Base-by-base conservation (phyloP, 2,329 filamentous ascomycete species). In the Penicillium sp. region DNA sequence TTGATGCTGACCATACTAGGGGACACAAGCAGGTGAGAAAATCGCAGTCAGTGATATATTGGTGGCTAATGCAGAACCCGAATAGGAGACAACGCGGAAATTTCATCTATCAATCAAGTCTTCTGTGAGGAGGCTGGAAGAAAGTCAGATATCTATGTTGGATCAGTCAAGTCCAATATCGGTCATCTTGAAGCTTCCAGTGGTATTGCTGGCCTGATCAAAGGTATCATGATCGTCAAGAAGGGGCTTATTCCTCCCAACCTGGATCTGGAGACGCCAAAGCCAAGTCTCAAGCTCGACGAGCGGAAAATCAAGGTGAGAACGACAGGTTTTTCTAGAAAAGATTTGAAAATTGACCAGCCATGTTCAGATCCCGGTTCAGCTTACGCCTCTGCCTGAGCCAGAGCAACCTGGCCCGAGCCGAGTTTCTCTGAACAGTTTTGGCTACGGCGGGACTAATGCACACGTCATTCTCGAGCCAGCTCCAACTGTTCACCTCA, bases 371-470 rank as follows among this genome's bases (percentile, higher is more conserved):
- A 53, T 53, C 10, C 51, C 51, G 6, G 11, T 53, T 16, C 30
- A 53, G 22, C 38, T 53, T 37, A 53, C 51, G n/a, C 51, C 51
- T n/a, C 11, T 53, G 35, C 51, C 51, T 6, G 37, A 53, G 51
- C 51, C 51, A n/a, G 51, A 53, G 22, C 51, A 53, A 40, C 51
- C 51, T n/a, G 63, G 63, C 10, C 48, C 64, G 26, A 59, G 65
- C 4, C 59, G 70, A 28, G 65, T 63, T 4, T 66, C 64, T 5
- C 57, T 74, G 10, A 73, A 65, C 43, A 67, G 64, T 1, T 74
- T 74, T 26, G 71, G 72, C 0, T 67, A 63, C 40, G 71, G 71
- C 10, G 71, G 72, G 3, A 63, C 70, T 0, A 74, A 74, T 59
- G 62, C 70, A 5, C 68, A 73, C 54, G 56, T 61, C 22, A 59